Evolutionary conservation across 441 rosid species (phyloP).

Genomic region (Gossypium armourianum): DNA sequence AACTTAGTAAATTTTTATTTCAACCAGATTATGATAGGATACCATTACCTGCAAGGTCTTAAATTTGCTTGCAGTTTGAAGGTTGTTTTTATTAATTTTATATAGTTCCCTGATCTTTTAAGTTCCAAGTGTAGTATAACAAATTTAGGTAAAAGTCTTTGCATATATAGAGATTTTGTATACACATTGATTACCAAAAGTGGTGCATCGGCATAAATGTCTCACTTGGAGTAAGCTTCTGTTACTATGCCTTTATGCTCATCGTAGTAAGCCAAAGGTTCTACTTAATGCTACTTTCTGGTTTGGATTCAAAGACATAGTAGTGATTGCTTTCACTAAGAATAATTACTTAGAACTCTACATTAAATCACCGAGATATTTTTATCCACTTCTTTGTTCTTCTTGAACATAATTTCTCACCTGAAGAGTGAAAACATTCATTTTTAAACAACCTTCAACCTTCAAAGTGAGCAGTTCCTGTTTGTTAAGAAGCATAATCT

Average conservation of each 20-base stretch:
- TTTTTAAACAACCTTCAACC: constrained; percentile 11
- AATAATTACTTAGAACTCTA: background rate
- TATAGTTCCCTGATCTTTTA: background rate
- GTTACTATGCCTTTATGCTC: background rate
- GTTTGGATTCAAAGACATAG: constrained; percentile 1
- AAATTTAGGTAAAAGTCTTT: background rate
- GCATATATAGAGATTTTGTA: background rate
- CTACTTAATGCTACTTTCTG: background rate
- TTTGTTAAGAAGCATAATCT: background rate
- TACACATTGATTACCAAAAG: background rate
- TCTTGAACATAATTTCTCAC: background rate
- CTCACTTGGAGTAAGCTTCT: background rate
- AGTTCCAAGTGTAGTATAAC: background rate
- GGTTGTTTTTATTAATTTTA: background rate
- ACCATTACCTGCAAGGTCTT: background rate
- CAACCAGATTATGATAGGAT: background rate
- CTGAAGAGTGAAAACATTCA: background rate
- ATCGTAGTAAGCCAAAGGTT: background rate
- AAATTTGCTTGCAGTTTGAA: background rate
- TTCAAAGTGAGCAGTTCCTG: background rate
- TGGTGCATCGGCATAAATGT: background rate
- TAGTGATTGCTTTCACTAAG: background rate
- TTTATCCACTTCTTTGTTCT: constrained; percentile 7
- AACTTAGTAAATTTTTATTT: background rate
- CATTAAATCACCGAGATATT: background rate